phyloP scores from a whole-genome alignment of 179 eudicot species.

The Vitellaria paradoxa region DNA sequence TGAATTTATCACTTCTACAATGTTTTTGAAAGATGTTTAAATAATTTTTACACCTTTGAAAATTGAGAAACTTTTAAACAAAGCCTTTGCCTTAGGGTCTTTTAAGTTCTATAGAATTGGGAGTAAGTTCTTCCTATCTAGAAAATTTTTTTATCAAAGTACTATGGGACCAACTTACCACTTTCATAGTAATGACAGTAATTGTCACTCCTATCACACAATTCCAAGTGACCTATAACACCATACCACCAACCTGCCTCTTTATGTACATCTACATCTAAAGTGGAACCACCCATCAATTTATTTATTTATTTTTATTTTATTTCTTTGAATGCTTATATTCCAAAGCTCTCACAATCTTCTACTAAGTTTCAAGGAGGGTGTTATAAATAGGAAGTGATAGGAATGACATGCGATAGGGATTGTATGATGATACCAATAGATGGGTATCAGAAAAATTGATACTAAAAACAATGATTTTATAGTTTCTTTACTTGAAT shows the following conservation, averaged over 20 bases:
- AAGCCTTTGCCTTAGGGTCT: no score
- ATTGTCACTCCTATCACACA: slow-evolving; percentile 65
- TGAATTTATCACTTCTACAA: no score
- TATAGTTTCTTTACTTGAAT: no score
- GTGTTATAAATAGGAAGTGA: background rate
- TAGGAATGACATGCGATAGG: slow-evolving; percentile 9
- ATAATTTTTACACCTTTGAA: no score
- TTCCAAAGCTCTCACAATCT: slow-evolving; percentile 16
- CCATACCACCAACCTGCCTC: no score
- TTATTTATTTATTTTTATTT: background rate
- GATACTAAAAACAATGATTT: no score
- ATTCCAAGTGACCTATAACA: slow-evolving; percentile 85
- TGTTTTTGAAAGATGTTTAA: no score
- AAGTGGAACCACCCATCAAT: no score
- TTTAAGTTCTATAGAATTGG: background rate
- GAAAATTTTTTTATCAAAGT: slow-evolving; percentile 4
- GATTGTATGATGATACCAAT: background rate
- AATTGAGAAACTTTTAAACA: no score
- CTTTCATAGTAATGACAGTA: slow-evolving; percentile 66
- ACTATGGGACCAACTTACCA: slow-evolving; percentile 47
- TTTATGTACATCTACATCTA: no score
- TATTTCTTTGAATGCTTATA: background rate
- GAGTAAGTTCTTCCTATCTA: slow-evolving; percentile 3
- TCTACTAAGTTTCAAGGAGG: background rate
- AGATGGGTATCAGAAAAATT: slow-evolving; percentile 14